A percentile compares a stretch with the other conserved stretches of the same genome.
Evolutionary conservation across 2,329 filamentous ascomycete species (phyloP).

Genomic region (Penicillium concentricum): DNA sequence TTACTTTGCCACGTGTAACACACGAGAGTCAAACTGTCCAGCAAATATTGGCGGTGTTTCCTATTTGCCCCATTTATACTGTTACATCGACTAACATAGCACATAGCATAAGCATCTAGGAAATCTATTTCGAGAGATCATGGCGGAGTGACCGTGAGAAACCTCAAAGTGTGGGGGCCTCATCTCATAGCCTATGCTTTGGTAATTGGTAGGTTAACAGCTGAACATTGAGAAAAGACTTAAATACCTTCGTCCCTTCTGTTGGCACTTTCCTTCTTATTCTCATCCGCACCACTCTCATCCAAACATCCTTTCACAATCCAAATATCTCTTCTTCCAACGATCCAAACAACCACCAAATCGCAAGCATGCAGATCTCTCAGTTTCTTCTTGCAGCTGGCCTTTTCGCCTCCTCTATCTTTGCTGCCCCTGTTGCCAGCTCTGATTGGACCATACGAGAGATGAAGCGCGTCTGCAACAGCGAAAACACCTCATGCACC

Average conservation of each 20-base stretch:
- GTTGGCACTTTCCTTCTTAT: neutral
- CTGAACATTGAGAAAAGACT: neutral
- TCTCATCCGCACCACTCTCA: neutral
- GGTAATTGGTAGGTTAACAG: neutral
- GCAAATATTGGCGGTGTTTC: neutral
- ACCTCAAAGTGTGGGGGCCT: neutral
- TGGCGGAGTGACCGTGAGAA: neutral
- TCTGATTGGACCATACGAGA: neutral
- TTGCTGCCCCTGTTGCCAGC: conserved; percentile 10
- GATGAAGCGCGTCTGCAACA: neutral
- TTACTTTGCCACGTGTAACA: neutral
- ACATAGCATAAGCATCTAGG: neutral
- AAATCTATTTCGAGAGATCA: neutral
- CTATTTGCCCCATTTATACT: neutral
- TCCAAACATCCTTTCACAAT: neutral
- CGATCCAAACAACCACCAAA: neutral
- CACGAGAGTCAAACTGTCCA: neutral
- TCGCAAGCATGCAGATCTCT: neutral
- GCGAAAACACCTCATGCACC: neutral
- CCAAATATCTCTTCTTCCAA: neutral
- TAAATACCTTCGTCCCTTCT: neutral
- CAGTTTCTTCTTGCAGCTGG: neutral
- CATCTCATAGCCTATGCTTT: neutral
- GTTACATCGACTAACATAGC: neutral
- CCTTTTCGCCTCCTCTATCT: conserved; percentile 5